phyloP scores from a whole-genome alignment of 2,329 filamentous ascomycete genomes.

The Pestalotiopsis sp. region DNA sequence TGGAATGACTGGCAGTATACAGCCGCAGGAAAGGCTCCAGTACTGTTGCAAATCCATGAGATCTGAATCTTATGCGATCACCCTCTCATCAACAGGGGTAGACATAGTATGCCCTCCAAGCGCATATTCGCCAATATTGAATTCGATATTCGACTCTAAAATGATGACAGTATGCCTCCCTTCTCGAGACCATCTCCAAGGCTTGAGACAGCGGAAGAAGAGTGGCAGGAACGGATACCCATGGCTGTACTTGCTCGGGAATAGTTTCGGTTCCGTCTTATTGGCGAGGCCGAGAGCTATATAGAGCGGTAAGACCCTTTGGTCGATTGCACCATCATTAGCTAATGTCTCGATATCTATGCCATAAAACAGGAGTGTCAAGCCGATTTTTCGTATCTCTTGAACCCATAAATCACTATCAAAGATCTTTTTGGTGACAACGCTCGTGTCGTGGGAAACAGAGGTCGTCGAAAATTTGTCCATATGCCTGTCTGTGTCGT shows the following conservation, averaged over 20 bases:
- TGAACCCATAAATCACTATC: too few relatives aligned
- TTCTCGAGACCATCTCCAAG: slow-evolving; percentile 4
- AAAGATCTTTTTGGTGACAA: too few relatives aligned
- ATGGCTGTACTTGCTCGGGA: background rate
- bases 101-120: background rate
- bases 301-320: background rate
- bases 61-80: background rate
- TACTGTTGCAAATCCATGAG: too few relatives aligned
- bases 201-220: background rate
- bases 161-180: slow-evolving; percentile 1
- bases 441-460: too few relatives aligned
- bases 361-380: too few relatives aligned
- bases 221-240: background rate
- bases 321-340: too few relatives aligned
- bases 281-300: background rate
- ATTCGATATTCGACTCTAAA: background rate
- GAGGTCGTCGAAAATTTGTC: too few relatives aligned
- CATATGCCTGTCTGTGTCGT: too few relatives aligned
- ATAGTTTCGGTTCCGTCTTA: background rate
- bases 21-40: too few relatives aligned
- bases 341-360: too few relatives aligned
- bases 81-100: background rate
- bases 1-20: too few relatives aligned
- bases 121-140: slow-evolving; percentile 5
- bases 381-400: too few relatives aligned